These are phyloP conservation scores for Adansonia digitata DNA, from an alignment of 345 rosid genomes.

Conservation along the genomic window DNA sequence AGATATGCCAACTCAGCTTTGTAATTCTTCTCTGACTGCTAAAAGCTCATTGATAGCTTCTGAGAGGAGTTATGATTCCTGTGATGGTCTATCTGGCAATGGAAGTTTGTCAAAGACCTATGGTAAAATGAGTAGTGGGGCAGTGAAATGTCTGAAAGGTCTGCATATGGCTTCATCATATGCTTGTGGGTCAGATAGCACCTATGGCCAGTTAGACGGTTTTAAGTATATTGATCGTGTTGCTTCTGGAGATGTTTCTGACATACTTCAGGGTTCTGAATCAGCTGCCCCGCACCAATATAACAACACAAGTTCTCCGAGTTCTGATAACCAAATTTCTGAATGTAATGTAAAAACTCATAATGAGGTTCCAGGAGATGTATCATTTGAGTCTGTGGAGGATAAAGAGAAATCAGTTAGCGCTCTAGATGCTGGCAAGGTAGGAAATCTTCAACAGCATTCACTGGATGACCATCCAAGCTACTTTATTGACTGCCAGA, in stretches of 20 bases:
- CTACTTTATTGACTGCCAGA: neutral
- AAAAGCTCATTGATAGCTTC: slow-evolving; percentile 41
- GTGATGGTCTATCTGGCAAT: slow-evolving; percentile 32
- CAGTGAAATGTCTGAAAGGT: slow-evolving; percentile 17
- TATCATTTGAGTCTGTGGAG: slow-evolving; percentile 17
- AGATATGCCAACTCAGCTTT: slow-evolving; percentile 15
- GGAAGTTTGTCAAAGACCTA: slow-evolving; percentile 28
- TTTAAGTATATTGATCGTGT: slow-evolving; percentile 17
- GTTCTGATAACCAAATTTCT: slow-evolving; percentile 14
- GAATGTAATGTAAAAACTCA: slow-evolving; percentile 12
- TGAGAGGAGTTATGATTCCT: slow-evolving; percentile 30
- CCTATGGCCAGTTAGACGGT: slow-evolving; percentile 21
- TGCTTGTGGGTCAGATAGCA: slow-evolving; percentile 25
- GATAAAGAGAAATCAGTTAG: slow-evolving; percentile 16
- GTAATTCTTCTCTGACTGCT: slow-evolving; percentile 29
- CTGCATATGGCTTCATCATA: slow-evolving; percentile 16
- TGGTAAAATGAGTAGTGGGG: slow-evolving; percentile 15
- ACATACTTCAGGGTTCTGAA: slow-evolving; percentile 20
- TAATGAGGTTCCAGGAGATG: slow-evolving; percentile 17
- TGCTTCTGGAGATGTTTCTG: slow-evolving; percentile 24
- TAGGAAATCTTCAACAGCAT: slow-evolving; percentile 7
- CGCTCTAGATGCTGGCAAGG: slow-evolving; percentile 16
- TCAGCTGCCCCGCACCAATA: slow-evolving; percentile 34
- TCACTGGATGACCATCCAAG: slow-evolving; percentile 8
- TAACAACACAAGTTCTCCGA: slow-evolving; percentile 23